These are phyloP conservation scores for Dioscorea alata DNA, from an alignment of 106 monocot species.

Conservation along the genomic window DNA sequence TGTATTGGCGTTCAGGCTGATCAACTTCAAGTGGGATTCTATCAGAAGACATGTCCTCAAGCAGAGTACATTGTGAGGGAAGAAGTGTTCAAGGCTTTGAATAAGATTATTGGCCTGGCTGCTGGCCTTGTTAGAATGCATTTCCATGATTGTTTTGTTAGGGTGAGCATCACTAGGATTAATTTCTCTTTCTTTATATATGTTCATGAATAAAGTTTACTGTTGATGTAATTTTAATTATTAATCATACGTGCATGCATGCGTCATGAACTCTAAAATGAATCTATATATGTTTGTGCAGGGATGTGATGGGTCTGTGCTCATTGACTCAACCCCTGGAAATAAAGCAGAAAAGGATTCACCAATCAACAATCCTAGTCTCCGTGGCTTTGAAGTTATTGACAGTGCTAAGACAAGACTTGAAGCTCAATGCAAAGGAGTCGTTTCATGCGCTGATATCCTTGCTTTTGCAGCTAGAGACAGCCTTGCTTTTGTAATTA, in stretches of 20 bases:
- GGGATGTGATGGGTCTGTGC: constrained; percentile 33
- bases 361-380: not conserved
- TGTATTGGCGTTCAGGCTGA: not conserved
- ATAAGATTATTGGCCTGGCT: constrained; percentile 8
- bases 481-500: not conserved
- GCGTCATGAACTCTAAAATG: too few species aligned
- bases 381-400: constrained; percentile 19
- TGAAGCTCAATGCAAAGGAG: constrained; percentile 5
- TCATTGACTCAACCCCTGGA: constrained; percentile 5
- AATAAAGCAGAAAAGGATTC: constrained; percentile 23
- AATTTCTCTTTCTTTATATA: not conserved
- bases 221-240: too few species aligned
- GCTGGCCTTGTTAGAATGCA: constrained; percentile 35
- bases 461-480: constrained; percentile 20
- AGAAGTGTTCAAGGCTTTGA: constrained; percentile 17
- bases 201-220: not conserved
- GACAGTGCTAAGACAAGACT: constrained; percentile 12
- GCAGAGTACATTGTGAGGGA: constrained; percentile 27
- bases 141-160: constrained; percentile 47
- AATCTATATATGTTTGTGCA: not conserved
- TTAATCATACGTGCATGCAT: too few species aligned
- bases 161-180: constrained; percentile 4
- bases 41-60: constrained; percentile 11
- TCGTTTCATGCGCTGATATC: constrained; percentile 24
- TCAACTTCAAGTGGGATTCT: constrained; percentile 23